Evolutionary conservation across 441 rosid species (phyloP), one percentile per base, ranked within the genome.

Genomic region (Adansonia grandidieri): DNA sequence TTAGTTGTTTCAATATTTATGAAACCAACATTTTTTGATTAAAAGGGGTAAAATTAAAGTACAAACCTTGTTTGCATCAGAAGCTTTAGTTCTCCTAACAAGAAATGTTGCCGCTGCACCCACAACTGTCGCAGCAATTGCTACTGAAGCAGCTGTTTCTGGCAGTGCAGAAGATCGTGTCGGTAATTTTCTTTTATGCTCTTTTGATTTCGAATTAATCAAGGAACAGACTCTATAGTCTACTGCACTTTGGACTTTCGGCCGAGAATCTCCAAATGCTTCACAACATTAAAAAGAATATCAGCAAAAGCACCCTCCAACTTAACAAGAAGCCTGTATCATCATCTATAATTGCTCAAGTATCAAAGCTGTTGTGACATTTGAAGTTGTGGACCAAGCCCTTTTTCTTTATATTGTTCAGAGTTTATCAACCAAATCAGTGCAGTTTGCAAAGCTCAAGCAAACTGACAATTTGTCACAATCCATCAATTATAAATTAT

Each of bases 61-160:
- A 62, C 51, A 4, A 17, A 91, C 97, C 94, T 93, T 85, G 32
- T 84, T 80, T 85, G 77, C 86, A 67, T 87, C 78, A 0, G 93
- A 69, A 40, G 89, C 79, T 88, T 89, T 91, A 64, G 85, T 86
- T 84, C 87, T 89, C 70, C 81, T 86, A 68, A 61, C 88, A 76
- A 93, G 92, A 75, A 90, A 56, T 14, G 97, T 89, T 15, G 97
- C 95, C 74, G 98, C 98, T 47, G 92, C 89, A 71, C 97, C 98
- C 73, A 92, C 93, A 60, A 89, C 87, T 0, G 94, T 83, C 15
- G 91, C 97, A 77, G 93, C 97, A 83, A 94, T 80, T 53, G 92
- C 97, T 56, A 91, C 82, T 80, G 97, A 91, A 79, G 88, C 88
- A 74, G 91, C 92, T 48, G 95, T 89, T 84, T 95, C 98, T 19